Percentiles rank a stretch among this genome's conserved stretches.
Evolutionary conservation across 1,284 basidiomycete species (phyloP).

Genomic region (Phlebopus sp.): DNA sequence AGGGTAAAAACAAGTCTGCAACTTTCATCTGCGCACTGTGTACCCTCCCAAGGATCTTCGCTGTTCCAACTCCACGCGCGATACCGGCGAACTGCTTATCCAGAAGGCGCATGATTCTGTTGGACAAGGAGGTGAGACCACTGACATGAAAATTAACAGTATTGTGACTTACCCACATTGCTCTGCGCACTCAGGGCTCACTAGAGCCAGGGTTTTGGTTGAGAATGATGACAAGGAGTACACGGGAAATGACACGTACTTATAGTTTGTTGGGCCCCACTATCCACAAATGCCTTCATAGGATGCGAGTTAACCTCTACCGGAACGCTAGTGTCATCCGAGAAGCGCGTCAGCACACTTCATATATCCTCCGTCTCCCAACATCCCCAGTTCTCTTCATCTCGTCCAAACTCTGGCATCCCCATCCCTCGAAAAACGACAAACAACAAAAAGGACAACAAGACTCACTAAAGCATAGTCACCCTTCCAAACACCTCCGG

Average conservation of each 20-base stretch:
- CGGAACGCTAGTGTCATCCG: slow-evolving; percentile 51
- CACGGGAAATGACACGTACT: slow-evolving; percentile 52
- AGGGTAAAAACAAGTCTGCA: slow-evolving; percentile 79
- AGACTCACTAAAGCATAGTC: slow-evolving; percentile 89
- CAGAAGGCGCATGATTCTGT: slow-evolving; percentile 87
- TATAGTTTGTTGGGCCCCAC: slow-evolving; percentile 95
- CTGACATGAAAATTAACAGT: background rate
- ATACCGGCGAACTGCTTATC: slow-evolving; percentile 89
- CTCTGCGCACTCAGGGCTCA: slow-evolving; percentile 94
- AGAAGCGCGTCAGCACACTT: slow-evolving; percentile 13
- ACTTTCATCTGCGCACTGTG: slow-evolving; percentile 93
- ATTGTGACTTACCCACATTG: slow-evolving; percentile 70
- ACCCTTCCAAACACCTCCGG: slow-evolving; percentile 95
- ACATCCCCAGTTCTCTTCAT: too few relatives aligned
- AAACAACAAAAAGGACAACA: background rate
- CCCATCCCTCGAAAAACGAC: background rate
- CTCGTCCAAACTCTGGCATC: too few relatives aligned
- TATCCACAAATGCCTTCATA: slow-evolving; percentile 97
- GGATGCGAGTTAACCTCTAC: slow-evolving; percentile 91
- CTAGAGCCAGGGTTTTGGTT: slow-evolving; percentile 40
- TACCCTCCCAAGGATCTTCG: slow-evolving; percentile 90
- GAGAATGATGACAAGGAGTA: slow-evolving; percentile 12
- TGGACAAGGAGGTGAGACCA: slow-evolving; percentile 1
- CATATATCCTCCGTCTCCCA: background rate
- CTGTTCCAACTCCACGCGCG: slow-evolving; percentile 94